These are phyloP conservation scores for Mimosa bimucronata DNA, from an alignment of 306 rosid species.

Conservation along the genomic window DNA sequence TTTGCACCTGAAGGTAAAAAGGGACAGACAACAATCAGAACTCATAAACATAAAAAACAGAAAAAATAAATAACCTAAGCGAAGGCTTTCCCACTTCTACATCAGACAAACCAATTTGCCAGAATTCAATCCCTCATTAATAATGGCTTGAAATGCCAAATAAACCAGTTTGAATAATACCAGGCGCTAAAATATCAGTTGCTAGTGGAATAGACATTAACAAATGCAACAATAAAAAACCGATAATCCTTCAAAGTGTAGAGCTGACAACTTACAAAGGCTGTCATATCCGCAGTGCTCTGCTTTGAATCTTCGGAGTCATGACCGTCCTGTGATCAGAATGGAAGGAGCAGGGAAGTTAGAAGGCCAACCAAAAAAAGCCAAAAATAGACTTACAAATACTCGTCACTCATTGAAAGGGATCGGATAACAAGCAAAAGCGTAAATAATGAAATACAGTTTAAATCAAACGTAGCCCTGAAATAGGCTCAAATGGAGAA, in stretches of 20 bases:
- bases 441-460: background rate
- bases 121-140: background rate
- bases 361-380: background rate
- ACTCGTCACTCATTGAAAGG: background rate
- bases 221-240: conserved; percentile 13
- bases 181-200: background rate
- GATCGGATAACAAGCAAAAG: background rate
- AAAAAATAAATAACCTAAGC: conserved; percentile 14
- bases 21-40: conserved; percentile 24
- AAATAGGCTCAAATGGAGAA: conserved; percentile 7
- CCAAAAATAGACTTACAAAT: background rate
- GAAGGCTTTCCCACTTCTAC: conserved; percentile 1
- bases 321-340: conserved; percentile 69
- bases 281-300: conserved; percentile 96
- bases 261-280: conserved; percentile 68
- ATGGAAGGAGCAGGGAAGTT: background rate
- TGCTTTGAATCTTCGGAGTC: conserved; percentile 81
- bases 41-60: conserved; percentile 24
- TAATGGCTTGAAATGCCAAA: conserved; percentile 16
- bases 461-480: background rate
- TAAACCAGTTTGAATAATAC: background rate
- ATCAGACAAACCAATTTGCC: conserved; percentile 22
- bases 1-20: conserved; percentile 73
- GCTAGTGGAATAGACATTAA: conserved; percentile 8
- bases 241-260: background rate